Percentiles rank a stretch among this genome's conserved stretches.
Evolutionary conservation across 2,329 filamentous ascomycete genomes (phyloP).

Genomic region (Ramichloridium luteum): DNA sequence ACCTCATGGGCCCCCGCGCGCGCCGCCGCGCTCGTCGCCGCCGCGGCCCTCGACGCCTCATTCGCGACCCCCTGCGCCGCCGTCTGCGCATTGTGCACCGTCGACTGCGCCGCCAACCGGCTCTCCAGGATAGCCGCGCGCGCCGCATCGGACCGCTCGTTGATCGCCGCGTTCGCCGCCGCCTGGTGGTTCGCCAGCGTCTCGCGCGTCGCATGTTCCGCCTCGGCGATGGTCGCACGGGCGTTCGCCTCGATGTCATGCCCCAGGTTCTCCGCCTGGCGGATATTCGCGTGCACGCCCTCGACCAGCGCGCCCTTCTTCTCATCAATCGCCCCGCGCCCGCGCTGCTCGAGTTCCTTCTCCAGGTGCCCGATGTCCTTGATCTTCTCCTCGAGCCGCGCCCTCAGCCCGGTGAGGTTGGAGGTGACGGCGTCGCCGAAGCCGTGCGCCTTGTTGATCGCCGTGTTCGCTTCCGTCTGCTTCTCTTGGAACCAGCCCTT

Average conservation of each 20-base stretch:
- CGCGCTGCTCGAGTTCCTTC: conserved; percentile 12
- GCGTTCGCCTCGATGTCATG: conserved; percentile 9
- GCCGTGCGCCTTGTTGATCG: conserved; percentile 8
- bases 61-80: conserved; percentile 4
- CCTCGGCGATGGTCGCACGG: neutral
- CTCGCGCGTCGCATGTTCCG: neutral
- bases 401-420: conserved; percentile 8
- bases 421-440: conserved; percentile 6
- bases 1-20: neutral
- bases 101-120: neutral
- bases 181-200: conserved; percentile 4
- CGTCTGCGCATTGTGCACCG: conserved; percentile 1
- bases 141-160: conserved; percentile 4
- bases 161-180: conserved; percentile 1
- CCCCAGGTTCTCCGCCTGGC: conserved; percentile 9
- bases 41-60: neutral
- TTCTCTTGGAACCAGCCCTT: conserved; percentile 8
- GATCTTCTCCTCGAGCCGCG: conserved; percentile 10
- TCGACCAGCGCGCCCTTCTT: conserved; percentile 8
- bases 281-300: conserved; percentile 6
- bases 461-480: conserved; percentile 8
- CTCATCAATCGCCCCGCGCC: conserved; percentile 8
- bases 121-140: conserved; percentile 2
- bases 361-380: conserved; percentile 12
- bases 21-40: neutral